phyloP scores from a whole-genome alignment of 2,329 filamentous ascomycete species.

The Neonectria ditissima region DNA sequence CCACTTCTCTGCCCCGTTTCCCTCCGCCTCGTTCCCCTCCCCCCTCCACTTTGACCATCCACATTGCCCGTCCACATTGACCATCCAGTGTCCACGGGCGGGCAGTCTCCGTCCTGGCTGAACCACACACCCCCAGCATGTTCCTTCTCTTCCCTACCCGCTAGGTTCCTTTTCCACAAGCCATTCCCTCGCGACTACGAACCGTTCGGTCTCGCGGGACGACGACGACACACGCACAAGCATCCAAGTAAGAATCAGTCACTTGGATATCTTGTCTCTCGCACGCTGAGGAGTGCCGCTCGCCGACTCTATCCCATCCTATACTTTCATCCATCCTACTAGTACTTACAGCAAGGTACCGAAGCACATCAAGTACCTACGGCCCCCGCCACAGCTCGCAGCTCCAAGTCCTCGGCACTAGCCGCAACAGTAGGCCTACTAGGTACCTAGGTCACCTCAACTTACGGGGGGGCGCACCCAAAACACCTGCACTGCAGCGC shows the following conservation, averaged over 20 bases:
- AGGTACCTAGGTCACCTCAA: no score
- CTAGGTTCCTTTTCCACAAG: constrained; percentile 9
- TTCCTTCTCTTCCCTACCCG: constrained; percentile 15
- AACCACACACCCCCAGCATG: constrained; percentile 13
- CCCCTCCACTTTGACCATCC: constrained; percentile 22
- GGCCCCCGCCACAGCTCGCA: not conserved
- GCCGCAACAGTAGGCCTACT: no score
- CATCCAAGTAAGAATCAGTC: not conserved
- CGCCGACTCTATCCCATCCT: no score
- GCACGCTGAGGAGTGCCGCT: no score
- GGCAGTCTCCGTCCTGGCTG: not conserved
- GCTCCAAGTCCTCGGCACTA: no score
- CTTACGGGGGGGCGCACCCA: not conserved
- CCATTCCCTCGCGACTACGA: constrained; percentile 12
- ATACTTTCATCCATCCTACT: no score
- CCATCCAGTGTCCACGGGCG: no score
- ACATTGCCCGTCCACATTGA: not conserved
- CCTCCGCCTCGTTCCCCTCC: constrained; percentile 21
- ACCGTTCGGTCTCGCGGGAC: not conserved
- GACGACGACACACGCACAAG: not conserved
- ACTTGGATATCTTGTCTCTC: not conserved
- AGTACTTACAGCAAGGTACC: no score
- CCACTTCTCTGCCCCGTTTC: not conserved
- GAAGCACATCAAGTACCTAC: no score
- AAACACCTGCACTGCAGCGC: constrained; percentile 1